Percentiles rank a stretch among this genome's conserved stretches.
phyloP scores from a whole-genome alignment of 148 eudicot species.

The Diospyros kaki region DNA sequence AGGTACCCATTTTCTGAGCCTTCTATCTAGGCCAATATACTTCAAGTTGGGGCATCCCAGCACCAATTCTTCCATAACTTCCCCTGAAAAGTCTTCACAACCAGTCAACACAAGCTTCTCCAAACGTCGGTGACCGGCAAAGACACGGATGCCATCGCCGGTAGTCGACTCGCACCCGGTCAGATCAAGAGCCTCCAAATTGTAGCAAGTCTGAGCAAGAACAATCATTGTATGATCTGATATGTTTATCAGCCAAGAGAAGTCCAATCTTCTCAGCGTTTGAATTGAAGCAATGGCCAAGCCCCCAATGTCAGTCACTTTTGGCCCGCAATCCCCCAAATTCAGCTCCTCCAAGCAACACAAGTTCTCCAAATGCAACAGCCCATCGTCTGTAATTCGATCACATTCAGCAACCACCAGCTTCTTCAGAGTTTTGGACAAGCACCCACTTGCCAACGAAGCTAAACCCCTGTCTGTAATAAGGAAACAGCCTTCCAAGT shows the following conservation, averaged over 20 bases:
- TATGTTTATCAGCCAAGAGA: constrained; percentile 15
- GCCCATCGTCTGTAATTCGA: constrained; percentile 16
- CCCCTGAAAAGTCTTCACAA: constrained; percentile 8
- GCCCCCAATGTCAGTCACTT: constrained; percentile 20
- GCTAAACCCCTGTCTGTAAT: constrained; percentile 22
- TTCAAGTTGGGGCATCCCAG: constrained; percentile 18
- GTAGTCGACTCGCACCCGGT: constrained; percentile 15
- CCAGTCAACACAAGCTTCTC: constrained; percentile 17
- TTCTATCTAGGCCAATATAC: constrained; percentile 15
- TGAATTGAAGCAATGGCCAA: constrained; percentile 13
- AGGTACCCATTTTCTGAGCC: constrained; percentile 12
- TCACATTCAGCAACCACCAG: constrained; percentile 21
- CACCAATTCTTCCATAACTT: constrained; percentile 14
- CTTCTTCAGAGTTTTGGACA: constrained; percentile 11
- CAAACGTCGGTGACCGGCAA: constrained; percentile 9
- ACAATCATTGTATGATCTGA: constrained; percentile 14
- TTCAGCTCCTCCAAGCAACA: constrained; percentile 20
- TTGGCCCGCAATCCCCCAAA: constrained; percentile 20
- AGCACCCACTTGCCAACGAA: constrained; percentile 10
- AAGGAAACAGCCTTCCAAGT: constrained; percentile 12
- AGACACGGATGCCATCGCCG: constrained; percentile 15
- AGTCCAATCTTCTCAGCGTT: constrained; percentile 19
- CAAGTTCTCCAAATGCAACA: constrained; percentile 14
- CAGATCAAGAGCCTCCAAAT: constrained; percentile 12
- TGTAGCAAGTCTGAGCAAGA: constrained; percentile 15